Conservation (phyloP, 2,329 filamentous ascomycete genomes). For the Chaetomium globosum region DNA sequence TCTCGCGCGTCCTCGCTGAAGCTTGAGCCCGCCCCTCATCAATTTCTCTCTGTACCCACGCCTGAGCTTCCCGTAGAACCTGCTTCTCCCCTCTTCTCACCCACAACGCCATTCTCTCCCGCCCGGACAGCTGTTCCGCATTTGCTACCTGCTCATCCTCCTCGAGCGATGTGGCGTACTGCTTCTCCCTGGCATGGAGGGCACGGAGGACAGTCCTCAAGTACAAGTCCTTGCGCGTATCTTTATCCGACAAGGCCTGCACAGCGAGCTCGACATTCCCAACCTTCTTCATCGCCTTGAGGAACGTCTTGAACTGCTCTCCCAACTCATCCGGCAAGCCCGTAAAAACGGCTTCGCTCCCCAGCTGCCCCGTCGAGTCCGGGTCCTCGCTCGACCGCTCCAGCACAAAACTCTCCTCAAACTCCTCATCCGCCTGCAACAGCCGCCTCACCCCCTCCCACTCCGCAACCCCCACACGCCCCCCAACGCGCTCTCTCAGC, state of each 20-base stretch:
- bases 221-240: slow-evolving; percentile 52
- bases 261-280: slow-evolving; percentile 38
- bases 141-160: slow-evolving; percentile 36
- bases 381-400: slow-evolving; percentile 59
- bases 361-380: slow-evolving; percentile 48
- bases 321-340: slow-evolving; percentile 55
- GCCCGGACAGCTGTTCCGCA: slow-evolving; percentile 5
- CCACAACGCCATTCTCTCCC: slow-evolving; percentile 40
- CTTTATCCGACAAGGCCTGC: slow-evolving; percentile 52
- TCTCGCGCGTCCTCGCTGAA: slow-evolving; percentile 20
- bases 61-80: slow-evolving; percentile 39
- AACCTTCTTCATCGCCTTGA: slow-evolving; percentile 54
- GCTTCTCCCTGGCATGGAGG: slow-evolving; percentile 35
- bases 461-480: slow-evolving; percentile 36
- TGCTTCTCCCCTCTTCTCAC: slow-evolving; percentile 45
- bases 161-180: slow-evolving; percentile 41
- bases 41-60: slow-evolving; percentile 33
- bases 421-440: slow-evolving; percentile 59
- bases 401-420: slow-evolving; percentile 76
- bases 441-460: slow-evolving; percentile 48
- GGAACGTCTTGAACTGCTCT: slow-evolving; percentile 54
- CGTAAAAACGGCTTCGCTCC: slow-evolving; percentile 43
- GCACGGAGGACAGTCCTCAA: slow-evolving; percentile 45
- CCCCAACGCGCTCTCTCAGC: slow-evolving; percentile 30
- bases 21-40: slow-evolving; percentile 27